A percentile compares a stretch with the other conserved stretches of the same genome.
phyloP scores from a whole-genome alignment of 495 filamentous ascomycete species.

The Annulohypoxylon bovei region DNA sequence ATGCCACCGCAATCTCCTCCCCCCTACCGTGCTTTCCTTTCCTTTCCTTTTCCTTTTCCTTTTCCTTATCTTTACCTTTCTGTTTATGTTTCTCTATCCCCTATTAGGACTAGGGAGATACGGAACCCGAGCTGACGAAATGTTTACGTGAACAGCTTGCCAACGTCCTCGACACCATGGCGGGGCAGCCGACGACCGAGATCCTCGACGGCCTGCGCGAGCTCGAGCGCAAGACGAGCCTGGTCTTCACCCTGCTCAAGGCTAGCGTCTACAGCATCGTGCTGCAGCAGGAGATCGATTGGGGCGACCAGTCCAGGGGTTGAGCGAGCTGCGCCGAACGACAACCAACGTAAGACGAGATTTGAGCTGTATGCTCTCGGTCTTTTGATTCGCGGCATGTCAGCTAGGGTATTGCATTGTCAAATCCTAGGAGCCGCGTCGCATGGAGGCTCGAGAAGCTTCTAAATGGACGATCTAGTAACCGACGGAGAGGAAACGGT shows the following conservation, averaged over 20 bases:
- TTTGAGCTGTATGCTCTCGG: neutral
- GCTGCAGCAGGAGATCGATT: slow-evolving; percentile 90
- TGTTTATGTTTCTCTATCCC: neutral
- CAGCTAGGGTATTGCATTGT: neutral
- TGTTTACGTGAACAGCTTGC: slow-evolving; percentile 61
- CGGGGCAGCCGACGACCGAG: slow-evolving; percentile 70
- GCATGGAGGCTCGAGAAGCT: neutral
- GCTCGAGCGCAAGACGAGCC: slow-evolving; percentile 90
- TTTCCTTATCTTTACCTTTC: no score
- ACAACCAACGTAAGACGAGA: neutral
- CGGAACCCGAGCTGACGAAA: slow-evolving; percentile 4
- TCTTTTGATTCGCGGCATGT: neutral
- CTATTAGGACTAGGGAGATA: neutral
- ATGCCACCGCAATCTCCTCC: slow-evolving; percentile 21
- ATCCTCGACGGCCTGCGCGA: slow-evolving; percentile 85
- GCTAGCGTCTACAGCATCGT: slow-evolving; percentile 99
- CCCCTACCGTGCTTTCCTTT: neutral
- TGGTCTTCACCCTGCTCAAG: slow-evolving; percentile 95
- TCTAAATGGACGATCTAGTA: neutral
- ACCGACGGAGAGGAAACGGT: neutral
- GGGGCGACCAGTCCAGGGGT: slow-evolving; percentile 61
- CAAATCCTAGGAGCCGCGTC: neutral
- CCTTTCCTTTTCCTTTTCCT: neutral
- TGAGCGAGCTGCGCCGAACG: slow-evolving; percentile 4
- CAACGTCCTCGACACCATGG: slow-evolving; percentile 66